Evolutionary conservation across 805 yeast species (phyloP).

Genomic region (Isabelozyma pseudorhagii): DNA sequence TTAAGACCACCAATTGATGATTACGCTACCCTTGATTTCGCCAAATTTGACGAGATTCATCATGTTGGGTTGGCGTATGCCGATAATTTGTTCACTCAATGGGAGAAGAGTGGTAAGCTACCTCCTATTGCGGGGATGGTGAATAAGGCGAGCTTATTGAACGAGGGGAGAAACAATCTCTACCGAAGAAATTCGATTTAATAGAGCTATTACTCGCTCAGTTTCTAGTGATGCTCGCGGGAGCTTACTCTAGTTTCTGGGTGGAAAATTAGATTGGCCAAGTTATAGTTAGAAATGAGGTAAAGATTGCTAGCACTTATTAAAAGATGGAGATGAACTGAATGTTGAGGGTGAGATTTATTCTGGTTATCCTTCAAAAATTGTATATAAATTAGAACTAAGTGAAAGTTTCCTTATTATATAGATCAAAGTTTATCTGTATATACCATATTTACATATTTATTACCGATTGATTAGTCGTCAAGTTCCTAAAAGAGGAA

Average conservation of each 20-base stretch:
- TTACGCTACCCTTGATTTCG: slow-evolving; percentile 89
- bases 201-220: not conserved
- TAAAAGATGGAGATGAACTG: too few relatives aligned
- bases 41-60: slow-evolving; percentile 86
- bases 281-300: too few relatives aligned
- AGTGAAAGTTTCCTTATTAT: slow-evolving; percentile 2
- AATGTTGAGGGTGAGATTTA: too few relatives aligned
- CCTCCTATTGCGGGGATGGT: slow-evolving; percentile 59
- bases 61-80: slow-evolving; percentile 79
- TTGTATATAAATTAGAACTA: slow-evolving; percentile 13
- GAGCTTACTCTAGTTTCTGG: too few relatives aligned
- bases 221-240: not conserved
- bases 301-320: too few relatives aligned
- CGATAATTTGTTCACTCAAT: slow-evolving; percentile 47
- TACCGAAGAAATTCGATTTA: slow-evolving; percentile 66
- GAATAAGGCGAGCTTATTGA: slow-evolving; percentile 9
- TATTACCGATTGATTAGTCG: not conserved
- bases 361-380: not conserved
- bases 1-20: slow-evolving; percentile 92
- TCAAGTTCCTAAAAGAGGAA: not conserved
- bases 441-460: not conserved
- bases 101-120: slow-evolving; percentile 51
- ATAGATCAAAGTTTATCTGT: not conserved
- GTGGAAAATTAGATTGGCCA: too few relatives aligned
- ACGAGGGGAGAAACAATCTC: slow-evolving; percentile 16